Evolutionary conservation across 805 yeast species (phyloP), one percentile per base, ranked within the genome.

Genomic region (Suhomyces sp.): DNA sequence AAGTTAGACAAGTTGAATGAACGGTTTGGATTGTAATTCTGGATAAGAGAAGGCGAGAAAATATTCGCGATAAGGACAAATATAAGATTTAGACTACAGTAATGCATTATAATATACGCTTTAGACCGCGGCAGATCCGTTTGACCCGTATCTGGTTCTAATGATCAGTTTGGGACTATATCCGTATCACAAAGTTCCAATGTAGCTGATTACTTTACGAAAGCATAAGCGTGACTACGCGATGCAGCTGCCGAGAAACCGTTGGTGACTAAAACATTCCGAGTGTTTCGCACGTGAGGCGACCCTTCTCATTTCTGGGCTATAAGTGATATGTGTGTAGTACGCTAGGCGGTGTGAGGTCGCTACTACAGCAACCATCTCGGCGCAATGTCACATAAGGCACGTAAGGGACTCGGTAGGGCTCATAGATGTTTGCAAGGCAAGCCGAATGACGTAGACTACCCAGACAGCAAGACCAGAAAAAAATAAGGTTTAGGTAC

Each of bases 1-100:
- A 68, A 80, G 50, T 60, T 81, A 44, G 71, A 72, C 26, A 67
- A 67, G 15, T 59, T 79, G 47, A 64, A 54, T 33, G 56, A 54
- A 9, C 29, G 48, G 45, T 53, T 57, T 27, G 41, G 38, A 12
- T 24, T 49, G 3, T 35, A 47, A 36, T 15, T n/a, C 6, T 15
- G 42, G 17, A 3, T 4, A 33, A n/a, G 36, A 33, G 17, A 33
- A 33, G n/a, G 36, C 36, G 36, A 33, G 17, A 33, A 13, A 33
- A 33, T 13, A 33, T 13, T 33, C 15, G 8, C 36, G 36, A 31
- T 31, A 31, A 31, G 15, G 15, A 31, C 7, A 27, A 31, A 31
- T 31, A 31, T 31, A 3, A 33, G 13, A 10, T 12, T 29, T 5
- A 33, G 36, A 33, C 36, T 33, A 33, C 31, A 27, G 33, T 8